Percentiles rank a stretch among this genome's conserved stretches.
Evolutionary conservation across 176 grass and related monocot species (phyloP).

Genomic region (Aegilops umbellulata): DNA sequence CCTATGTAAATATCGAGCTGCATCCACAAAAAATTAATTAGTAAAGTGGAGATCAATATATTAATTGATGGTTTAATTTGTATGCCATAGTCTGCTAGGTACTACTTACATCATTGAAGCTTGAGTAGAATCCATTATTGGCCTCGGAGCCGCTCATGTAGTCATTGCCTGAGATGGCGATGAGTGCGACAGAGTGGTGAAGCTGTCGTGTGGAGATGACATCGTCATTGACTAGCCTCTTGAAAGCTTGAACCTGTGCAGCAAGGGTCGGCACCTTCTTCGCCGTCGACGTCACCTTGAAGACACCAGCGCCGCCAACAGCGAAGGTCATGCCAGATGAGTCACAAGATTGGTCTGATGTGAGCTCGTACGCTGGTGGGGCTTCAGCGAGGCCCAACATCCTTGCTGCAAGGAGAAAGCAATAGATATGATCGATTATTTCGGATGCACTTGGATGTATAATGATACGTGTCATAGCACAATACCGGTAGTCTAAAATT

Average conservation of each 20-base stretch:
- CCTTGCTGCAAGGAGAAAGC: not conserved
- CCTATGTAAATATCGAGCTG: not conserved
- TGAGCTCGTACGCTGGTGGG: not conserved
- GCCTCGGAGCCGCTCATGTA: not conserved
- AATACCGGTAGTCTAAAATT: too few relatives aligned
- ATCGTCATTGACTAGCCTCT: not conserved
- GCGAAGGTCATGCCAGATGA: constrained; percentile 64
- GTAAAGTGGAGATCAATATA: not conserved
- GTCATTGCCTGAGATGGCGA: constrained; percentile 40
- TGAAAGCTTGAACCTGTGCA: not conserved
- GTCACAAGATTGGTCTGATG: not conserved
- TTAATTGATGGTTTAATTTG: not conserved
- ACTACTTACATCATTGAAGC: not conserved
- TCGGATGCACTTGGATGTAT: not conserved
- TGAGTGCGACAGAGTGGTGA: constrained; percentile 9
- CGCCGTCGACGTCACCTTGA: not conserved
- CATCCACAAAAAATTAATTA: not conserved
- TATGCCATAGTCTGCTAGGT: not conserved
- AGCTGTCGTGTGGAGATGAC: not conserved
- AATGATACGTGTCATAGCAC: not conserved
- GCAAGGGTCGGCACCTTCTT: constrained; percentile 6
- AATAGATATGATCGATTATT: not conserved
- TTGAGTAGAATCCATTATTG: not conserved
- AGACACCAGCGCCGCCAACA: constrained; percentile 21
- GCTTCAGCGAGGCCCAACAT: not conserved